phyloP scores from a whole-genome alignment of 2,329 filamentous ascomycete species.

The Xylariaceae sp. region DNA sequence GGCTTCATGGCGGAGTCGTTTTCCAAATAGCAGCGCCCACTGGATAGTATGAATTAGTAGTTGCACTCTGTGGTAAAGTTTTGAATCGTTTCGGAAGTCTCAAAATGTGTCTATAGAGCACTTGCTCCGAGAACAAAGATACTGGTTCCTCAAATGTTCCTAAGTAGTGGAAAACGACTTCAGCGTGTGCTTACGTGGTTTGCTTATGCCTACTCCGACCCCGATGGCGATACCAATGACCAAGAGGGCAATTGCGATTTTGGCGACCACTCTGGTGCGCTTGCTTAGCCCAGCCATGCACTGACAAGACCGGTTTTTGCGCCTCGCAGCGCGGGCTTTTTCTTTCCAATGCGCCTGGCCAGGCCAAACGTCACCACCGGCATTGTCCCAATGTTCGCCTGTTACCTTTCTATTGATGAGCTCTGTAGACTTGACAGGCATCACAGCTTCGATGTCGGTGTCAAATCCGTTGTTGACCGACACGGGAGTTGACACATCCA shows the following conservation, averaged over 20 bases:
- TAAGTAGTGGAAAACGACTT: too few relatives aligned
- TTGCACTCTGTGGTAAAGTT: too few relatives aligned
- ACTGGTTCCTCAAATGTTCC: too few relatives aligned
- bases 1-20: not conserved
- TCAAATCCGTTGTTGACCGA: too few relatives aligned
- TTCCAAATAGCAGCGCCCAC: not conserved
- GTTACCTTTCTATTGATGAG: too few relatives aligned
- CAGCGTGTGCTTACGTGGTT: constrained; percentile 33
- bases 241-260: constrained; percentile 52
- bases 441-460: too few relatives aligned
- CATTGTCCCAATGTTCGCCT: too few relatives aligned
- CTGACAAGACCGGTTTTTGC: constrained; percentile 47
- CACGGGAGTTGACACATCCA: too few relatives aligned
- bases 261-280: constrained; percentile 52
- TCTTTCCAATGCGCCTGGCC: constrained; percentile 58
- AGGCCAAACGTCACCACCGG: constrained; percentile 39
- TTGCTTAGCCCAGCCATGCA: constrained; percentile 53
- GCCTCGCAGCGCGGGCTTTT: constrained; percentile 57
- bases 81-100: too few relatives aligned
- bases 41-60: not conserved
- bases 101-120: too few relatives aligned
- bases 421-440: too few relatives aligned
- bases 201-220: constrained; percentile 60
- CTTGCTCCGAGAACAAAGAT: too few relatives aligned
- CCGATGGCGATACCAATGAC: constrained; percentile 54